Percentiles rank a stretch among this genome's conserved stretches.
Conservation (phyloP, 352 stramenopile genomes). For the Phytophthora capsici region DNA sequence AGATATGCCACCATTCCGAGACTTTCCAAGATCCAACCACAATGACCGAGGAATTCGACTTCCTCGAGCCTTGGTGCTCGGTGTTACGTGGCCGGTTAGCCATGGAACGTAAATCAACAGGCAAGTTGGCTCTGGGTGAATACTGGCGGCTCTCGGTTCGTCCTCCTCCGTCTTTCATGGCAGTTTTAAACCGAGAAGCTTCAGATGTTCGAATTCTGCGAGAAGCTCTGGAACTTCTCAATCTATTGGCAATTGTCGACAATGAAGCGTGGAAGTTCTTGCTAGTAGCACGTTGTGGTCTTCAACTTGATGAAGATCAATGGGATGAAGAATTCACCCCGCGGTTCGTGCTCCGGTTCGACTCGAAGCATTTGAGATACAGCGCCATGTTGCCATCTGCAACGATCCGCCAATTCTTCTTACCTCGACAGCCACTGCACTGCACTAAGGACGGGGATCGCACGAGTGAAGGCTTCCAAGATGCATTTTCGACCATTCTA, state of each 20-base stretch:
- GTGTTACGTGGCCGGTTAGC: constrained; percentile 25
- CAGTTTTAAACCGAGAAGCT: constrained; percentile 22
- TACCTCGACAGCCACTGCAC: constrained; percentile 15
- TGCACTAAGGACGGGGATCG: constrained; percentile 3
- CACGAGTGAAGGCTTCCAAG: constrained; percentile 25
- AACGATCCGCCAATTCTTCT: constrained; percentile 37
- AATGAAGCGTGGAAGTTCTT: constrained; percentile 44
- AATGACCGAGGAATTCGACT: constrained; percentile 23
- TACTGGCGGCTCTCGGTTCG: constrained; percentile 36
- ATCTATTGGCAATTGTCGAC: constrained; percentile 40
- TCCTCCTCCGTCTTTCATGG: constrained; percentile 24
- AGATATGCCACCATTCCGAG: constrained; percentile 8
- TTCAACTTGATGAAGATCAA: constrained; percentile 34
- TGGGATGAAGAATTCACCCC: constrained; percentile 37
- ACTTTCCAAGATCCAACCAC: constrained; percentile 26
- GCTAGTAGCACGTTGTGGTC: constrained; percentile 34
- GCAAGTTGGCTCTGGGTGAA: constrained; percentile 31
- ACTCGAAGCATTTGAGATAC: constrained; percentile 34
- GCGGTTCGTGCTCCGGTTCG: constrained; percentile 36
- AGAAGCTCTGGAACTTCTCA: constrained; percentile 49
- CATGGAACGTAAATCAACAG: constrained; percentile 25
- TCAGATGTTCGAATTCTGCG: constrained; percentile 27
- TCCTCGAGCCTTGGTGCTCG: constrained; percentile 40
- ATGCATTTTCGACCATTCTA: constrained; percentile 30
- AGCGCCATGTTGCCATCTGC: constrained; percentile 33